Evolutionary conservation across 2,329 filamentous ascomycete species (phyloP).

Genomic region (Penicillium digitatum): DNA sequence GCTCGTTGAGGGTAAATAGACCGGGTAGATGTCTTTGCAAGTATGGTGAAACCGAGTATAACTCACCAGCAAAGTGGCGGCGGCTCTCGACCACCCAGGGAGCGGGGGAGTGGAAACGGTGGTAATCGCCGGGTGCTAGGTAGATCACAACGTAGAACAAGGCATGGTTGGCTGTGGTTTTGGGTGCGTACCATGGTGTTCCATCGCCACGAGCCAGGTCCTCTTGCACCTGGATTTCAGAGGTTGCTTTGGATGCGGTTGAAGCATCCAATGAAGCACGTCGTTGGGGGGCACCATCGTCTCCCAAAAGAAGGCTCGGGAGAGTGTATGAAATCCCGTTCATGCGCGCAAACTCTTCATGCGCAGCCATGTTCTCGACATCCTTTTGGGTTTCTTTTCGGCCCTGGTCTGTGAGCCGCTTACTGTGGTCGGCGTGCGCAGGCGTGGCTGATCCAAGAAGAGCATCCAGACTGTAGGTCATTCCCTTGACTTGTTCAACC

Average conservation of each 20-base stretch:
- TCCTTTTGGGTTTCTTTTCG: constrained; percentile 37
- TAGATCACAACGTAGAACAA: constrained; percentile 96
- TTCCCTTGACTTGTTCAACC: constrained; percentile 97
- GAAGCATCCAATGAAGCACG: constrained; percentile 69
- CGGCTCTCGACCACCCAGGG: constrained; percentile 93
- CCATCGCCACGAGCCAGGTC: constrained; percentile 69
- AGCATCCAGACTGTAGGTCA: constrained; percentile 95
- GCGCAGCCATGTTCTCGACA: constrained; percentile 66
- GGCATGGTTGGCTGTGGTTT: constrained; percentile 59
- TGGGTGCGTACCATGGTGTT: constrained; percentile 64
- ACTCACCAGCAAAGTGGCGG: constrained; percentile 94
- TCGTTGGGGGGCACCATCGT: constrained; percentile 42
- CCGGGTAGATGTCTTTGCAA: constrained; percentile 88
- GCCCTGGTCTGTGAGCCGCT: constrained; percentile 34
- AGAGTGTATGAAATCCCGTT: constrained; percentile 96
- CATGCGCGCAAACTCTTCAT: constrained; percentile 89
- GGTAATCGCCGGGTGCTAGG: constrained; percentile 94
- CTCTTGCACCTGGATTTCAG: constrained; percentile 76
- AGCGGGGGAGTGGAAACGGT: constrained; percentile 93
- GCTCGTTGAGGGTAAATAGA: constrained; percentile 93
- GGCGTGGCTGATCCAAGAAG: constrained; percentile 66
- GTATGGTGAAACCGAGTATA: constrained; percentile 93
- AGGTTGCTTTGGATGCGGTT: constrained; percentile 60
- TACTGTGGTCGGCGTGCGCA: constrained; percentile 38
- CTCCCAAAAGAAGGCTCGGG: constrained; percentile 77